A percentile compares a stretch with the other conserved stretches of the same genome.
These are phyloP conservation scores for Podosphaera fusca DNA, from an alignment of 2,329 filamentous ascomycete genomes.

Conservation along the genomic window DNA sequence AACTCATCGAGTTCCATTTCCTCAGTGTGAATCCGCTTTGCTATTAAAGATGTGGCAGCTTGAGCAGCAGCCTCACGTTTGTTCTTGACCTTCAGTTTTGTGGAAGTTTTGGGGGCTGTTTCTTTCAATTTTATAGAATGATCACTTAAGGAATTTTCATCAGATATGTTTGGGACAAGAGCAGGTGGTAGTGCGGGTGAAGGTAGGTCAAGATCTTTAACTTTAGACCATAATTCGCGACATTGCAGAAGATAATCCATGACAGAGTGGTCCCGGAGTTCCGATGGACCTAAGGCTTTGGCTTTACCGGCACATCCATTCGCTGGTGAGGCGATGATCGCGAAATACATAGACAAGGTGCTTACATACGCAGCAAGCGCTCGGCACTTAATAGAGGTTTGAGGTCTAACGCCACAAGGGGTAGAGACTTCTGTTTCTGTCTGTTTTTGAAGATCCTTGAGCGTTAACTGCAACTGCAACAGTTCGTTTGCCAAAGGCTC, in stretches of 20 bases:
- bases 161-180: slow-evolving; percentile 13
- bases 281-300: slow-evolving; percentile 46
- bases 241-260: slow-evolving; percentile 70
- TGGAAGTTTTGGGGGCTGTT: background rate
- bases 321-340: slow-evolving; percentile 63
- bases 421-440: slow-evolving; percentile 21
- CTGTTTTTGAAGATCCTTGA: slow-evolving; percentile 33
- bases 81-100: slow-evolving; percentile 19
- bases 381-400: slow-evolving; percentile 38
- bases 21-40: slow-evolving; percentile 17
- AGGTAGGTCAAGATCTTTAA: slow-evolving; percentile 34
- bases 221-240: slow-evolving; percentile 55
- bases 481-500: slow-evolving; percentile 59
- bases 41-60: slow-evolving; percentile 15
- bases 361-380: slow-evolving; percentile 71
- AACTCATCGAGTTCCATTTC: slow-evolving; percentile 21
- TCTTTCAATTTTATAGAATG: background rate
- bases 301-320: slow-evolving; percentile 29
- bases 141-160: slow-evolving; percentile 7
- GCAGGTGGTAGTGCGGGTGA: background rate
- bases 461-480: slow-evolving; percentile 25
- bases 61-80: slow-evolving; percentile 18
- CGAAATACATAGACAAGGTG: slow-evolving; percentile 80
- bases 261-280: slow-evolving; percentile 71
- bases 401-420: background rate